Conservation (phyloP, 176 grass and related monocot genomes). For the Musa itinerans region DNA sequence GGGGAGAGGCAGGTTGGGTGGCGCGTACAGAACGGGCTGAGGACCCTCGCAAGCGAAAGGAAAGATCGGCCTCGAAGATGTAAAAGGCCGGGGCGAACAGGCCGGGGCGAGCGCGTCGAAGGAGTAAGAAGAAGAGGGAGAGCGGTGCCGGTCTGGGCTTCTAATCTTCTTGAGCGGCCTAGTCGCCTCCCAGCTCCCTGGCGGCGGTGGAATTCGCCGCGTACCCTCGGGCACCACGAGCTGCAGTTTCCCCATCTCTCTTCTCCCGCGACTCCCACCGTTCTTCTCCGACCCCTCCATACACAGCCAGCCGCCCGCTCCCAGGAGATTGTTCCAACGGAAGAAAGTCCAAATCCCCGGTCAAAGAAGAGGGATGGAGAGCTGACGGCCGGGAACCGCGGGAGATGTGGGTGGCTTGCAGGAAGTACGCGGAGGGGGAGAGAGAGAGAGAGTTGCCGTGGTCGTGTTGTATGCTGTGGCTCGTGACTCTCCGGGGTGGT, state of each 20-base stretch:
- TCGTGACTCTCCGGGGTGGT: neutral
- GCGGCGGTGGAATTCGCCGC: neutral
- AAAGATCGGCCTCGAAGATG: neutral
- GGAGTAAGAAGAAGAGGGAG: too few species aligned
- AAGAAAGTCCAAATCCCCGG: neutral
- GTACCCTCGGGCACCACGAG: neutral
- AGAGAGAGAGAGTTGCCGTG: neutral
- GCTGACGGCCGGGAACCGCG: neutral
- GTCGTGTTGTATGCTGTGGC: neutral
- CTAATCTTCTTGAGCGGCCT: too few species aligned
- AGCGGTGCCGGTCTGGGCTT: too few species aligned
- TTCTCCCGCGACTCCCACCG: neutral
- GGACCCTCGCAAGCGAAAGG: constrained; percentile 1
- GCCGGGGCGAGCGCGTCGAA: too few species aligned
- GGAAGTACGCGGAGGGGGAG: neutral
- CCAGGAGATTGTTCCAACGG: neutral
- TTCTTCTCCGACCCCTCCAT: neutral
- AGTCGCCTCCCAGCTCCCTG: neutral
- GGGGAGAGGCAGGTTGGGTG: neutral
- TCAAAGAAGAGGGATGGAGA: neutral
- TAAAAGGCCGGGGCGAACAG: too few species aligned
- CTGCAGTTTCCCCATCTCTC: neutral
- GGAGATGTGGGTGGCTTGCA: neutral
- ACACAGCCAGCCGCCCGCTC: neutral
- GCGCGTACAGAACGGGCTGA: neutral